phyloP scores from a whole-genome alignment of 352 stramenopile species.

The Phytophthora brassicae region DNA sequence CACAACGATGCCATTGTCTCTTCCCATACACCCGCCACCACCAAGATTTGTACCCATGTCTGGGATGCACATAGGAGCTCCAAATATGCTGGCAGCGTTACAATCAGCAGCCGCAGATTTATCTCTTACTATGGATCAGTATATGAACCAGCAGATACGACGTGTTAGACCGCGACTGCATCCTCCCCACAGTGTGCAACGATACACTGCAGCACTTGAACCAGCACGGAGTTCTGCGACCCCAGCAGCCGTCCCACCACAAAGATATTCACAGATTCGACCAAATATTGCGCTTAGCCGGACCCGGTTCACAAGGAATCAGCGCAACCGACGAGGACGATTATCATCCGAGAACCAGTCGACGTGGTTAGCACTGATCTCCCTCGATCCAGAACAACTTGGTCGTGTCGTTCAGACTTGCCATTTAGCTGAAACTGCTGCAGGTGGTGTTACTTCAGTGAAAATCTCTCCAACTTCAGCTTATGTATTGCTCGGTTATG shows the following conservation, averaged over 20 bases:
- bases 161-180: conserved; percentile 70
- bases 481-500: conserved; percentile 85
- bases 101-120: conserved; percentile 62
- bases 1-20: conserved; percentile 33
- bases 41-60: conserved; percentile 41
- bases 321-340: conserved; percentile 68
- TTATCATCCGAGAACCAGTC: conserved; percentile 84
- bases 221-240: conserved; percentile 25
- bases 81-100: conserved; percentile 63
- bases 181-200: conserved; percentile 42
- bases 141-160: conserved; percentile 83
- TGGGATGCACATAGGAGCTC: conserved; percentile 33
- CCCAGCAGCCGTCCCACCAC: conserved; percentile 38
- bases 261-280: conserved; percentile 81
- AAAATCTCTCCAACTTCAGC: conserved; percentile 89
- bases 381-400: conserved; percentile 74
- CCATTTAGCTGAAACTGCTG: conserved; percentile 75
- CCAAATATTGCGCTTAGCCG: conserved; percentile 85
- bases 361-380: conserved; percentile 85
- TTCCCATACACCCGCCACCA: conserved; percentile 38
- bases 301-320: conserved; percentile 73
- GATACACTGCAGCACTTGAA: conserved; percentile 35
- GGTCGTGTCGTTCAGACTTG: conserved; percentile 82
- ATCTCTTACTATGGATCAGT: conserved; percentile 75
- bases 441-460: conserved; percentile 86